Evolutionary conservation across 345 rosid species (phyloP), one percentile per base, ranked within the genome.

Genomic region (Psidium guajava): DNA sequence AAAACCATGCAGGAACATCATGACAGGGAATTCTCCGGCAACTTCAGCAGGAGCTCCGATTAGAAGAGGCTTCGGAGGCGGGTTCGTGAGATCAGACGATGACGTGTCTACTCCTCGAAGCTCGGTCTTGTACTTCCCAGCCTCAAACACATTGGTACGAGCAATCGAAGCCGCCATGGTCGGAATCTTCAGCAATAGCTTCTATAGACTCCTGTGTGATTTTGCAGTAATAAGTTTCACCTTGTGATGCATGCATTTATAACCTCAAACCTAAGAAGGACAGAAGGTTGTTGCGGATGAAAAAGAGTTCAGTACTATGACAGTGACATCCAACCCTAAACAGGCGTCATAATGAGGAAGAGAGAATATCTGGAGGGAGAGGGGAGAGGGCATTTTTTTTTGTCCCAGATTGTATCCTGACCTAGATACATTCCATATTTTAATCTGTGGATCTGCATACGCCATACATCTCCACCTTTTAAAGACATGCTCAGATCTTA

Each of bases 1-100:
- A 86, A 90, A 95, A 57, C 98, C 98, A 81, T 95, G 99, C 91
- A 97, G 94, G 83, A 97, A 89, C 53, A 95, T 55, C 55, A 95
- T 86, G 25, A 95, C 64, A 42, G 98, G 97, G 90, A 87, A 95
- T 27, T 94, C 94, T 73, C 93, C 98, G 8, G 58, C 54, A 55
- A 86, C 92, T 82, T 91, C 94, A 85, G 84, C 54, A 8, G 99
- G 99, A 52, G 85, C 82, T 42, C 90, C 97, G 36, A 97, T 94
- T 87, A 97, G 86, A 6, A 97, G 92, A n/a, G 93, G 92, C 88
- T 95, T 94, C 0, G 44, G 75, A 64, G 44, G 44, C 1, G 75
- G 44, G 32, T 64, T 64, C 2, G 0, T 3, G 11, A 64, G 44
- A 64, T 20, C 0, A 12, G 44, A 64, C 16, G 75, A 8, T 1